phyloP scores from a whole-genome alignment of 768 basidiomycete genomes.

The Suillus clintonianus region DNA sequence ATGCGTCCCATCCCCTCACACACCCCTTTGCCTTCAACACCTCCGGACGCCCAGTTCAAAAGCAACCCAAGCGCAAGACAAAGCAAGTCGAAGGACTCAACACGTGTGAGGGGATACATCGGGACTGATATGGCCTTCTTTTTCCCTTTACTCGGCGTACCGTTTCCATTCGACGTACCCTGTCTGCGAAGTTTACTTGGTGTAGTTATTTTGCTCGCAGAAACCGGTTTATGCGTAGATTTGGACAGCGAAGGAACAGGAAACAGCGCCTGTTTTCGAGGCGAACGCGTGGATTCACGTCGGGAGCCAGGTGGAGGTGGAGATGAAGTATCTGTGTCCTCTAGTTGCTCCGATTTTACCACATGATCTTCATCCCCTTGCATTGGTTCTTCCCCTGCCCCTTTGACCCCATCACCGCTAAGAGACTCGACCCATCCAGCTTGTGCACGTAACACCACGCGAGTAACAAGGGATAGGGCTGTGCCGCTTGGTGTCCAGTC shows the following conservation, averaged over 20 bases:
- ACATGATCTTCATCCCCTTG: too few species aligned
- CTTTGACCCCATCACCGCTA: background rate
- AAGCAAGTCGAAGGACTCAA: constrained; percentile 62
- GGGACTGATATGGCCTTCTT: constrained; percentile 18
- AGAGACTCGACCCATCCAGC: background rate
- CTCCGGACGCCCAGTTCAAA: constrained; percentile 71
- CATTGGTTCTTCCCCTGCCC: background rate
- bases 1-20: constrained; percentile 18
- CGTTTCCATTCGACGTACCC: constrained; percentile 7
- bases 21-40: constrained; percentile 53
- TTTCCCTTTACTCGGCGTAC: constrained; percentile 5
- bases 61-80: constrained; percentile 76
- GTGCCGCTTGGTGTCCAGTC: background rate
- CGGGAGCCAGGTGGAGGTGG: background rate
- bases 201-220: background rate
- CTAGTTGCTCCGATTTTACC: background rate
- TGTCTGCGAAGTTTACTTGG: background rate
- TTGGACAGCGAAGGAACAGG: background rate
- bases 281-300: background rate
- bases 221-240: background rate
- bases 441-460: background rate
- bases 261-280: background rate
- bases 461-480: background rate
- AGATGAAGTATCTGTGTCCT: background rate
- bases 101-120: constrained; percentile 13